These are phyloP conservation scores for Tricholomella constricta DNA, from an alignment of 768 basidiomycete genomes.

Conservation along the genomic window DNA sequence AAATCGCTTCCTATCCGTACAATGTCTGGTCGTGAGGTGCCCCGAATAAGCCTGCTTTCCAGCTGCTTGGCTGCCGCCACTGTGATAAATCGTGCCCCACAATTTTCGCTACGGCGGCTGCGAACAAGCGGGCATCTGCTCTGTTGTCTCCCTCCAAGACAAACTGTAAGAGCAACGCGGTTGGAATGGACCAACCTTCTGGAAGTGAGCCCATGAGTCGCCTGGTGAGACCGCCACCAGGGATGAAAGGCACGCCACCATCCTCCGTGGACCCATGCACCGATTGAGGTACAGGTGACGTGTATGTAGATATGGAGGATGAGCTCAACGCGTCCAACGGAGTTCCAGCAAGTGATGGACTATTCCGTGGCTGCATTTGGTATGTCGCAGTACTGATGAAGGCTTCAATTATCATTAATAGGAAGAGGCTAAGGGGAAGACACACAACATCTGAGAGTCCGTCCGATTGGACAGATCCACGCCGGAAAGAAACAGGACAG, in stretches of 20 bases:
- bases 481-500: conserved; percentile 69
- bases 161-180: conserved; percentile 67
- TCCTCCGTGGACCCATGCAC: conserved; percentile 23
- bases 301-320: conserved; percentile 57
- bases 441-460: conserved; percentile 79
- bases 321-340: conserved; percentile 43
- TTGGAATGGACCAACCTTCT: conserved; percentile 50
- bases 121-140: conserved; percentile 65
- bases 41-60: conserved; percentile 71
- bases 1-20: conserved; percentile 50
- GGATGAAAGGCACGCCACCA: conserved; percentile 65
- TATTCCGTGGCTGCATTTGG: conserved; percentile 47
- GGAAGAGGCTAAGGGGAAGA: conserved; percentile 5
- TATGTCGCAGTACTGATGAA: conserved; percentile 63
- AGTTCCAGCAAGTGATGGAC: conserved; percentile 45
- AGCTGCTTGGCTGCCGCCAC: conserved; percentile 70
- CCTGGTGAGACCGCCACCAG: conserved; percentile 74
- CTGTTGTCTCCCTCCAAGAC: conserved; percentile 85
- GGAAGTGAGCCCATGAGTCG: conserved; percentile 65
- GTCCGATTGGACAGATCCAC: conserved; percentile 75
- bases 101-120: conserved; percentile 52
- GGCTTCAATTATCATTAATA: neutral
- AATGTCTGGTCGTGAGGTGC: conserved; percentile 72
- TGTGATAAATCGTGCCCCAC: conserved; percentile 39
- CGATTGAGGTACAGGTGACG: conserved; percentile 45